Base-by-base conservation (phyloP, 2,329 filamentous ascomycete species). In the Cylindrodendrum hubeiense region DNA sequence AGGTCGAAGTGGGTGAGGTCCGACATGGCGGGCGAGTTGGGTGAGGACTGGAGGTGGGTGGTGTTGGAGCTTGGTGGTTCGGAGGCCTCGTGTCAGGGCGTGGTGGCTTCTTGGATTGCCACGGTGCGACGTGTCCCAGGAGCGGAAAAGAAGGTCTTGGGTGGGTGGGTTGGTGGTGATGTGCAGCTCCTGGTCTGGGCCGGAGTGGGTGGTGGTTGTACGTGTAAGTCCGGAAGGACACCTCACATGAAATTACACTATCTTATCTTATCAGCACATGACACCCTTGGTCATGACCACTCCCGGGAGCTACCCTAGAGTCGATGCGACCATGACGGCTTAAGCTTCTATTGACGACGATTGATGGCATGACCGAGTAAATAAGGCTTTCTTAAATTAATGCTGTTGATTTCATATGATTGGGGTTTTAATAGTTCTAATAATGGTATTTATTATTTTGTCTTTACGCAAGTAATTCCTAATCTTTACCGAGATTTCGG, bases 1-100 rank as follows among this genome's bases (percentile, higher is more conserved):
- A 94, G 89, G 72, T 90, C 93, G 86, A 95, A 98, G 73, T 90
- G 90, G 66, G 92, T 90, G 71, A 85, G 81, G 76, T 89, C 85
- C n/a, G 85, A 83, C 86, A 89, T 88, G 58, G 56, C 78, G 67
- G 59, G 44, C 60, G 57, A 46, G 26, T 39, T 26, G 34, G 13
- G 37, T 52, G 24, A 39, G 37, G 34, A n/a, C 26, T 49, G 21
- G 21, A 9, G 7, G 28, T 12, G 7, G 47, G 28, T 9, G 19
- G 47, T 21, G 5, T 15, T 21, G 9, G 24, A 3, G 28, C 13
- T 49, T 10, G n/a, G 5, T 49, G 44, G n/a, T 22, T 47, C 44
- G 44, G 24, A 28, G 39, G 39, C 39, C 19, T 43, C 19, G 9
- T 5, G 9, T n/a, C 13, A n/a, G n/a, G n/a, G n/a, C n/a, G 3